These are phyloP conservation scores for Botrytis galanthina DNA, from an alignment of 2,329 filamentous ascomycete genomes.

Conservation along the genomic window DNA sequence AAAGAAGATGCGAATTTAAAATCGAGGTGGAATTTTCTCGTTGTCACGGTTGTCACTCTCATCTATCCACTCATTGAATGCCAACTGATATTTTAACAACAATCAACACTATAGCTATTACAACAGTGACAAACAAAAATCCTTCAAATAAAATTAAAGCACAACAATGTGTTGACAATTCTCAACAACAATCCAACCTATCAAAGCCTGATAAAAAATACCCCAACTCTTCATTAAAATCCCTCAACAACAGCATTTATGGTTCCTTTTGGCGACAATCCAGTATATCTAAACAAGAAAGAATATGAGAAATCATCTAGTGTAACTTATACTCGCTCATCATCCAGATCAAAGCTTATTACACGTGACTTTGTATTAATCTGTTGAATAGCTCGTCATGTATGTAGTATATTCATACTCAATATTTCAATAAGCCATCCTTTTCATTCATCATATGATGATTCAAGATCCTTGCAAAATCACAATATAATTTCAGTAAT, in stretches of 20 bases:
- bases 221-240: not conserved
- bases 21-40: not conserved
- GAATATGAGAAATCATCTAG: not conserved
- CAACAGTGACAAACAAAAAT: accelerated
- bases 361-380: no score
- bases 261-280: no score
- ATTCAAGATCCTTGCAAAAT: no score
- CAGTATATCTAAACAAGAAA: not conserved
- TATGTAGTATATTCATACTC: no score
- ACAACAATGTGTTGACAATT: not conserved
- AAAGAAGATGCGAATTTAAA: not conserved
- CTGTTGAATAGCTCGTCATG: no score
- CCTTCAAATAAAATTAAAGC: not conserved
- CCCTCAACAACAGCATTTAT: not conserved
- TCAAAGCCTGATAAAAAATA: no score
- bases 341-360: not conserved
- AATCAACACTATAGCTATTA: no score
- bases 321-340: not conserved
- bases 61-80: not conserved
- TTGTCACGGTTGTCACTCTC: not conserved
- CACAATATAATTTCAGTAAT: accelerated
- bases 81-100: no score
- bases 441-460: no score
- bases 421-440: no score
- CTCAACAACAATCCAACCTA: not conserved